These are phyloP conservation scores for Lachnellula willkommii DNA, from an alignment of 2,329 filamentous ascomycete species.

Conservation along the genomic window DNA sequence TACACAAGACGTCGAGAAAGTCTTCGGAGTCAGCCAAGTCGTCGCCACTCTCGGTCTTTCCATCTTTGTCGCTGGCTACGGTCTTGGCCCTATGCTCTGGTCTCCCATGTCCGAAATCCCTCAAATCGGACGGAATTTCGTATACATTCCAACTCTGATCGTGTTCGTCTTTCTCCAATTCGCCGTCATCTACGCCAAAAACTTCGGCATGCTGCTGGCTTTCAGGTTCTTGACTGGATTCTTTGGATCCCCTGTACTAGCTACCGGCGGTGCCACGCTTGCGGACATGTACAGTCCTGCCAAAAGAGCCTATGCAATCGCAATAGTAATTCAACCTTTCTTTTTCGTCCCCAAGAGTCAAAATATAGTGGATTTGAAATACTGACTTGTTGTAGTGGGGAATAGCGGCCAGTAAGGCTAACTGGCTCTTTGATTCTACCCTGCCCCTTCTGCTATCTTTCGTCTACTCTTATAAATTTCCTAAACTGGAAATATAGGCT, in stretches of 20 bases:
- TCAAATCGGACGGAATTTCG: constrained; percentile 58
- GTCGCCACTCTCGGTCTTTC: constrained; percentile 52
- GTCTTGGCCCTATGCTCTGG: constrained; percentile 59
- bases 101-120: constrained; percentile 63
- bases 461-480: too few species aligned
- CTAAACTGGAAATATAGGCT: too few species aligned
- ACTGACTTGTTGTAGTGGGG: too few species aligned
- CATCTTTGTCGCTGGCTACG: constrained; percentile 58
- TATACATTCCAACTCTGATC: constrained; percentile 62
- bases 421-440: too few species aligned
- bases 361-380: too few species aligned
- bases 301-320: constrained; percentile 53
- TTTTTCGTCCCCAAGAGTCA: too few species aligned
- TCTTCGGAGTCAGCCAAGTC: constrained; percentile 48
- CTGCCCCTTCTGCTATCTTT: constrained; percentile 27
- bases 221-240: constrained; percentile 60
- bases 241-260: constrained; percentile 57
- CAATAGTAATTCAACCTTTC: constrained; percentile 27
- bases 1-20: constrained; percentile 42
- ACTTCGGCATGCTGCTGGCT: constrained; percentile 49
- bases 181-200: constrained; percentile 41
- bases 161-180: constrained; percentile 56
- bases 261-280: constrained; percentile 49
- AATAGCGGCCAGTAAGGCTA: too few species aligned
- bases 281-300: constrained; percentile 45